These are phyloP conservation scores for Paxillus ammoniavirescens DNA, from an alignment of 768 basidiomycete genomes.

Conservation along the genomic window DNA sequence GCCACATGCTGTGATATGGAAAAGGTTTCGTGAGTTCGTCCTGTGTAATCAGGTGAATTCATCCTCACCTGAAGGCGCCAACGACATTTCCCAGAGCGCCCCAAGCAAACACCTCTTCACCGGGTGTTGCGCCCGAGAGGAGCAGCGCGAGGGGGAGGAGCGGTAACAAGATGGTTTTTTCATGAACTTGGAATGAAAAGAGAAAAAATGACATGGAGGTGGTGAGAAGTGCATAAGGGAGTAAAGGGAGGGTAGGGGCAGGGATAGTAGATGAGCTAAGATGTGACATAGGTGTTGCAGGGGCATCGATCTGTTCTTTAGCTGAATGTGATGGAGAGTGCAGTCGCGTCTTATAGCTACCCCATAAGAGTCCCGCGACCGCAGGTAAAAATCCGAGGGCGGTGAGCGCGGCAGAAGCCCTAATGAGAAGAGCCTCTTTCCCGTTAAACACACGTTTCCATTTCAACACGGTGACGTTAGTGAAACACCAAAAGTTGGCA, in stretches of 20 bases:
- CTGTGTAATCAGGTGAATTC: neutral
- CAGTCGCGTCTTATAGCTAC: conserved; percentile 33
- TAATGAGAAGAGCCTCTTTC: conserved; percentile 54
- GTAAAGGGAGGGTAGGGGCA: conserved; percentile 59
- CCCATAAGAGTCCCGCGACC: conserved; percentile 45
- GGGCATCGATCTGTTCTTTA: neutral
- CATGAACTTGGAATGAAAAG: conserved; percentile 96
- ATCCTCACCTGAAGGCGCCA: conserved; percentile 78
- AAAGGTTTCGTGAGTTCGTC: neutral
- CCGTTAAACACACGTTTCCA: conserved; percentile 52
- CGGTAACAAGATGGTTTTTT: conserved; percentile 87
- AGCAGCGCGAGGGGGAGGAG: conserved; percentile 82
- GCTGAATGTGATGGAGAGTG: neutral
- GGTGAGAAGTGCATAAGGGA: conserved; percentile 78
- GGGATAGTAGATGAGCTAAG: conserved; percentile 21
- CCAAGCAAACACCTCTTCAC: conserved; percentile 30
- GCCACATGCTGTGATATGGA: conserved; percentile 78
- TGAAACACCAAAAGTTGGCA: conserved; percentile 96
- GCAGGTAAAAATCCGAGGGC: conserved; percentile 67
- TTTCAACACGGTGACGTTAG: conserved; percentile 78
- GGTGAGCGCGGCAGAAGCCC: conserved; percentile 66
- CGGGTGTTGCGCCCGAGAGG: conserved; percentile 45
- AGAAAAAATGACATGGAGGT: conserved; percentile 92
- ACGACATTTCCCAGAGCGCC: conserved; percentile 64
- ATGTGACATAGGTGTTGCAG: neutral